A percentile compares a stretch with the other conserved stretches of the same genome.
These are phyloP conservation scores for Cylindricascospora bacillispora DNA, from an alignment of 1,139 yeast species.

Conservation along the genomic window DNA sequence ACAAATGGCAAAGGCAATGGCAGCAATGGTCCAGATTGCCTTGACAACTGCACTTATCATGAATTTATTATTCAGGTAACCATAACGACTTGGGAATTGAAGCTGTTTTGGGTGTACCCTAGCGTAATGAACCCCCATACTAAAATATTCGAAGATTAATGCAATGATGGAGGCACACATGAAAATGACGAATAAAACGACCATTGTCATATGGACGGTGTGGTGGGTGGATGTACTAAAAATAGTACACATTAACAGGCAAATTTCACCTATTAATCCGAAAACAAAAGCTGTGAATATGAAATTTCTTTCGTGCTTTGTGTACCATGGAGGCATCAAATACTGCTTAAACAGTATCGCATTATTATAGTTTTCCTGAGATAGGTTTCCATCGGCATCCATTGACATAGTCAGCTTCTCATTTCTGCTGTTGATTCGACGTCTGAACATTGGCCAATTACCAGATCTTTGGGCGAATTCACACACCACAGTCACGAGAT, in stretches of 20 bases:
- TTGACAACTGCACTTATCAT: conserved; percentile 43
- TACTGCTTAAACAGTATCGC: conserved; percentile 6
- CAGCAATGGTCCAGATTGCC: conserved; percentile 52
- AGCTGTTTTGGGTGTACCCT: conserved; percentile 13
- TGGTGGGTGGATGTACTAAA: conserved; percentile 54
- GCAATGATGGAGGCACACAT: conserved; percentile 52
- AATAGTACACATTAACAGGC: conserved; percentile 61
- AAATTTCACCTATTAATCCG: conserved; percentile 60
- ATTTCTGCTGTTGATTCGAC: conserved; percentile 8
- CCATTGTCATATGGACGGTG: conserved; percentile 56
- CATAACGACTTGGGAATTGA: conserved; percentile 10
- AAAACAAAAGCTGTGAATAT: conserved; percentile 25
- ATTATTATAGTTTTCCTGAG: conserved; percentile 1
- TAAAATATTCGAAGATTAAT: conserved; percentile 45
- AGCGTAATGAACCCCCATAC: conserved; percentile 46
- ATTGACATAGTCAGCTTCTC: conserved; percentile 5
- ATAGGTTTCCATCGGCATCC: conserved; percentile 1
- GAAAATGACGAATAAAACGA: conserved; percentile 57
- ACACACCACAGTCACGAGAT: conserved; percentile 41
- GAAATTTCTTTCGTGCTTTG: conserved; percentile 27
- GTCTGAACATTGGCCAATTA: conserved; percentile 5
- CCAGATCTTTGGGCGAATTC: conserved; percentile 23
- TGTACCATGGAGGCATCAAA: conserved; percentile 29
- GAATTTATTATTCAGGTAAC: conserved; percentile 29
- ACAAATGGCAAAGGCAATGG: conserved; percentile 55